Percentiles rank a stretch among this genome's conserved stretches.
These are phyloP conservation scores for Metahyphopichia silvanorum DNA, from an alignment of 805 yeast genomes.

Conservation along the genomic window DNA sequence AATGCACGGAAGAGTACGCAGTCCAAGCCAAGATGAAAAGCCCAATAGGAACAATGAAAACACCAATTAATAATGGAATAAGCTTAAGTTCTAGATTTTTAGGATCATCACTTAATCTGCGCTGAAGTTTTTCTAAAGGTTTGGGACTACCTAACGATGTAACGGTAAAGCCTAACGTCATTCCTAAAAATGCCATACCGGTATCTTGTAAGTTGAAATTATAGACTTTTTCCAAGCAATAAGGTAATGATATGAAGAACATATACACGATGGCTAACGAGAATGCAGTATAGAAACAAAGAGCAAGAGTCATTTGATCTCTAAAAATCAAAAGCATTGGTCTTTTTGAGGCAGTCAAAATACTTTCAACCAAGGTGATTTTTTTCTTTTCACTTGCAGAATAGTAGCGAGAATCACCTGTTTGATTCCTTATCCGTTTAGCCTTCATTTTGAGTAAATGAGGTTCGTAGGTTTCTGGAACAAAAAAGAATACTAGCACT, in stretches of 20 bases:
- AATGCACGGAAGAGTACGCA: slow-evolving; percentile 62
- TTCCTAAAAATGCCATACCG: slow-evolving; percentile 29
- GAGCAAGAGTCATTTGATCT: slow-evolving; percentile 25
- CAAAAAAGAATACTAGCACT: slow-evolving; percentile 14
- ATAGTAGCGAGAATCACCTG: slow-evolving; percentile 33
- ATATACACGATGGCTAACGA: slow-evolving; percentile 43
- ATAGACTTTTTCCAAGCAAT: slow-evolving; percentile 39
- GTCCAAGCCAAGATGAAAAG: slow-evolving; percentile 83
- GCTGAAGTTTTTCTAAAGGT: slow-evolving; percentile 29
- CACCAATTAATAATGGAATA: slow-evolving; percentile 66
- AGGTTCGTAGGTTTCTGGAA: slow-evolving; percentile 30
- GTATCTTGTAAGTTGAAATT: slow-evolving; percentile 17
- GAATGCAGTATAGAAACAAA: slow-evolving; percentile 41
- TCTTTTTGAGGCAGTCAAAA: slow-evolving; percentile 17
- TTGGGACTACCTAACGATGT: slow-evolving; percentile 27
- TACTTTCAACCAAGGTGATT: slow-evolving; percentile 13
- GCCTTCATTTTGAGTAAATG: slow-evolving; percentile 21
- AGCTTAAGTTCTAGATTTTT: slow-evolving; percentile 84
- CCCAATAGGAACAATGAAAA: slow-evolving; percentile 69
- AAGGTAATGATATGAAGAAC: slow-evolving; percentile 39
- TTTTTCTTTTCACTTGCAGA: slow-evolving; percentile 38
- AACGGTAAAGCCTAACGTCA: slow-evolving; percentile 33
- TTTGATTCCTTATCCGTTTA: slow-evolving; percentile 20
- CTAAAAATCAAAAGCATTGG: slow-evolving; percentile 22
- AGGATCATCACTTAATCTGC: slow-evolving; percentile 49